Evolutionary conservation across 2,329 filamentous ascomycete species (phyloP).

Genomic region (Metarhizium brunneum): DNA sequence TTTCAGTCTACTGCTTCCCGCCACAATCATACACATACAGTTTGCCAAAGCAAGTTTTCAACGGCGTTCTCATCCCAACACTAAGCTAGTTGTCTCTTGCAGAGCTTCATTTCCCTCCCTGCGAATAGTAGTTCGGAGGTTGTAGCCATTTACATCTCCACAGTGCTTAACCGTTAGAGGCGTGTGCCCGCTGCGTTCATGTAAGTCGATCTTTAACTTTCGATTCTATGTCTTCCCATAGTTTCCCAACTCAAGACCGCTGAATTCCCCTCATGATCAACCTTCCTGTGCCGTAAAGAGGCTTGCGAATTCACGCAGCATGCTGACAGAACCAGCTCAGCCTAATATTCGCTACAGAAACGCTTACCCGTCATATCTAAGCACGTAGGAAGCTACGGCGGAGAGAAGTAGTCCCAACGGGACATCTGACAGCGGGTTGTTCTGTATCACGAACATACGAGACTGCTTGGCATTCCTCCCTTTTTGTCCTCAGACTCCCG

Average conservation of each 20-base stretch:
- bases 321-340: background rate
- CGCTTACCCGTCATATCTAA: background rate
- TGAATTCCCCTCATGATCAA: background rate
- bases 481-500: conserved; percentile 7
- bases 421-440: conserved; percentile 6
- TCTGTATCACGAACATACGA: conserved; percentile 11
- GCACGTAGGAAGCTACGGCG: background rate
- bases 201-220: background rate
- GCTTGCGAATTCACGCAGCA: background rate
- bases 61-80: background rate
- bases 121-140: conserved; percentile 12
- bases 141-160: conserved; percentile 1
- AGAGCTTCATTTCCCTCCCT: conserved; percentile 15
- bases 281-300: background rate
- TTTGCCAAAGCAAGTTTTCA: conserved; percentile 2
- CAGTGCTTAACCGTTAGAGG: conserved; percentile 6
- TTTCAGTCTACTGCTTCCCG: conserved; percentile 11
- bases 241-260: background rate
- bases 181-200: background rate
- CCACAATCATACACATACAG: background rate
- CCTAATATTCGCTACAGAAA: background rate
- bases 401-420: background rate
- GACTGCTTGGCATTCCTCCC: conserved; percentile 11
- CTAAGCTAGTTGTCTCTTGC: conserved; percentile 6
- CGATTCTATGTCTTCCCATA: background rate